Conservation (phyloP, 495 filamentous ascomycete species). For the Penicillium odoratum region DNA sequence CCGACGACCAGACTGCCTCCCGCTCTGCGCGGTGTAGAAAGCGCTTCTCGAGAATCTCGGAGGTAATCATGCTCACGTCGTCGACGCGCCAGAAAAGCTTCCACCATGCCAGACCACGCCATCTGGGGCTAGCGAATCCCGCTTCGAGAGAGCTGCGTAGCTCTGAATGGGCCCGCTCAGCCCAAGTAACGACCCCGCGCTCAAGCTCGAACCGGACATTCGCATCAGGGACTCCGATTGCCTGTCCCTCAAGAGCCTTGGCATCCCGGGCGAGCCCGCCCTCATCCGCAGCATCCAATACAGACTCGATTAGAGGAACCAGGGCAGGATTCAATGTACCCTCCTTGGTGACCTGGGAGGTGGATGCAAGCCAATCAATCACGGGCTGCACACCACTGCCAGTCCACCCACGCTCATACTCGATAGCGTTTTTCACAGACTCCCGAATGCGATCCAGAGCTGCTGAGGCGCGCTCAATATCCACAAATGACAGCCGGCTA, state of each 20-base stretch:
- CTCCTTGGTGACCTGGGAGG: constrained; percentile 42
- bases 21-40: constrained; percentile 77
- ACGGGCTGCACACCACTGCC: constrained; percentile 65
- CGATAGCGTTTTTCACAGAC: constrained; percentile 63
- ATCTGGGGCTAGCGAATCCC: constrained; percentile 67
- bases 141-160: constrained; percentile 72
- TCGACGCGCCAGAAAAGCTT: constrained; percentile 93
- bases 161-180: constrained; percentile 77
- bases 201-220: constrained; percentile 52
- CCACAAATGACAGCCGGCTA: constrained; percentile 47
- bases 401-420: constrained; percentile 74
- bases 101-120: constrained; percentile 85
- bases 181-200: constrained; percentile 64
- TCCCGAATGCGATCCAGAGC: constrained; percentile 66
- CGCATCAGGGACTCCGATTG: constrained; percentile 38
- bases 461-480: constrained; percentile 53
- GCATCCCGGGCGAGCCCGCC: constrained; percentile 53
- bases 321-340: constrained; percentile 60
- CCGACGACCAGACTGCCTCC: constrained; percentile 75
- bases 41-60: constrained; percentile 69
- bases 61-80: constrained; percentile 78
- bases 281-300: constrained; percentile 59
- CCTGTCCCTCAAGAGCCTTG: constrained; percentile 34
- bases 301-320: constrained; percentile 61
- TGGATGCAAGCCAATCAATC: constrained; percentile 63